Percentiles rank a stretch among this genome's conserved stretches.
These are phyloP conservation scores for Linum usitatissimum DNA, from an alignment of 345 rosid genomes.

Conservation along the genomic window DNA sequence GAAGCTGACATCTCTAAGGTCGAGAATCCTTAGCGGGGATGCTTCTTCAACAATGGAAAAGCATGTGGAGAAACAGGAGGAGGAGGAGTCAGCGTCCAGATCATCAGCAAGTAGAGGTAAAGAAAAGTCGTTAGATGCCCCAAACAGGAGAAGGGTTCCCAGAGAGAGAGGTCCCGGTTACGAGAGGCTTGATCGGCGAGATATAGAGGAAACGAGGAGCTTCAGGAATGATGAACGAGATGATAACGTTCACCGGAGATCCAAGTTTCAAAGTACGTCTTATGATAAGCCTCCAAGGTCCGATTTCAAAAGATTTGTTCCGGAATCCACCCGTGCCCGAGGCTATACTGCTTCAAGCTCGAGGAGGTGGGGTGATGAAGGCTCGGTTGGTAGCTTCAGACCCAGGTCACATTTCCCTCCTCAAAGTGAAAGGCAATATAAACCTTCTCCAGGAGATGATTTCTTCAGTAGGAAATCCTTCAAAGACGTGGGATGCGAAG, in stretches of 20 bases:
- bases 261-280: neutral
- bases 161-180: conserved; percentile 8
- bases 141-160: conserved; percentile 10
- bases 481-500: conserved; percentile 60
- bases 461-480: conserved; percentile 71
- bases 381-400: conserved; percentile 13
- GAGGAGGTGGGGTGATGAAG: conserved; percentile 45
- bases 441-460: conserved; percentile 26
- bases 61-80: conserved; percentile 11
- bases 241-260: neutral
- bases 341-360: conserved; percentile 30
- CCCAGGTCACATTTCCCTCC: conserved; percentile 18
- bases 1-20: conserved; percentile 50
- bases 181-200: conserved; percentile 5
- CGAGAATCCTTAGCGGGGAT: conserved; percentile 44
- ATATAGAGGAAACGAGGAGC: conserved; percentile 5
- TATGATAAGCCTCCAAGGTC: conserved; percentile 5
- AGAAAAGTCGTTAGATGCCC: conserved; percentile 17
- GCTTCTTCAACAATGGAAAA: conserved; percentile 28
- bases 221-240: neutral
- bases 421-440: conserved; percentile 23
- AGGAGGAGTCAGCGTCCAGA: conserved; percentile 14
- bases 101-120: conserved; percentile 19
- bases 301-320: conserved; percentile 8
- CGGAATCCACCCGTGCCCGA: conserved; percentile 20